These are phyloP conservation scores for Eremochloa ophiuroides DNA, from an alignment of 176 grass and related monocot species.

Conservation along the genomic window DNA sequence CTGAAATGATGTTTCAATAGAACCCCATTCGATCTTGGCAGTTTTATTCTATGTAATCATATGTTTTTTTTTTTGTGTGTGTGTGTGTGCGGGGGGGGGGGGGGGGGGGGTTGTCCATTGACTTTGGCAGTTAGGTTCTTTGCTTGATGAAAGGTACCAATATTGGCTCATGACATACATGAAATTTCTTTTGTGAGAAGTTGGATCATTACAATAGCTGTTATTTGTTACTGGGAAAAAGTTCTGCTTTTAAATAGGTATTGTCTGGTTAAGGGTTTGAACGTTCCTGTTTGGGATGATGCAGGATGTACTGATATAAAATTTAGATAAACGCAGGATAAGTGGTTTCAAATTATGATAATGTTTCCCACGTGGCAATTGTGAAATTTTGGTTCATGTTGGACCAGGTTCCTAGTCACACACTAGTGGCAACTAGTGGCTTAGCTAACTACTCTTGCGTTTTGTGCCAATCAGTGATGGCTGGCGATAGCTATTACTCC, in stretches of 20 bases:
- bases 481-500: too few species aligned
- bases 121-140: neutral
- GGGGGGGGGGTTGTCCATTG: neutral
- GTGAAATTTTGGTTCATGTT: too few species aligned
- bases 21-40: neutral
- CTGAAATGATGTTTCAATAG: neutral
- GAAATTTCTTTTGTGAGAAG: slow-evolving; percentile 12
- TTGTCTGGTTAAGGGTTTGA: neutral
- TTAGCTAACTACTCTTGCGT: too few species aligned
- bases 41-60: slow-evolving; percentile 6
- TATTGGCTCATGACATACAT: neutral
- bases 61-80: too few species aligned
- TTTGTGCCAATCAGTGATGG: too few species aligned
- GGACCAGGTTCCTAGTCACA: too few species aligned
- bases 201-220: neutral
- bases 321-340: slow-evolving; percentile 1
- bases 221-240: neutral
- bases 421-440: too few species aligned
- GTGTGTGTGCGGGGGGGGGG: too few species aligned
- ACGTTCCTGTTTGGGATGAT: neutral
- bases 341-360: slow-evolving; percentile 8
- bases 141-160: slow-evolving; percentile 1
- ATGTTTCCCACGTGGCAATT: too few species aligned
- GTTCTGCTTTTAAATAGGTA: neutral
- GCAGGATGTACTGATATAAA: neutral